These are phyloP conservation scores for Glebionis coronaria DNA, from an alignment of 129 eudicot species.

Conservation along the genomic window DNA sequence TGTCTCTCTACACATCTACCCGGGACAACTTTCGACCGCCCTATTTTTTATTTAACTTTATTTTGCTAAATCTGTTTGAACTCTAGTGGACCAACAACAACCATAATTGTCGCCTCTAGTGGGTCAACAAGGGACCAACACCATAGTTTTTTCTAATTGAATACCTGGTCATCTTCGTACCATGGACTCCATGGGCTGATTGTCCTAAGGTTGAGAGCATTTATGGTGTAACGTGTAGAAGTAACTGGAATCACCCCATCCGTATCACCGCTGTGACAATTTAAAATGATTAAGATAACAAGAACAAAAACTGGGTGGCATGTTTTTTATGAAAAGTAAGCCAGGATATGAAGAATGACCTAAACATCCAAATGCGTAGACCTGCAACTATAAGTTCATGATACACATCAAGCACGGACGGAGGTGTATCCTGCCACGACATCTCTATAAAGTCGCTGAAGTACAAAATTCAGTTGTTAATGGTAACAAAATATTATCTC, in stretches of 20 bases:
- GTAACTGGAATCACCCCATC: constrained; percentile 30
- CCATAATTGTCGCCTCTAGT: background rate
- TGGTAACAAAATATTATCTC: background rate
- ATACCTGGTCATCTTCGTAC: constrained; percentile 98
- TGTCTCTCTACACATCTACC: too few species aligned
- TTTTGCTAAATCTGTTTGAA: too few species aligned
- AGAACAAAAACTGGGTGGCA: background rate
- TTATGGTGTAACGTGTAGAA: constrained; percentile 78
- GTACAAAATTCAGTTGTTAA: constrained; percentile 16
- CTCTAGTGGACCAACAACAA: too few species aligned
- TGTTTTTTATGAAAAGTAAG: background rate
- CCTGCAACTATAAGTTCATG: constrained; percentile 31
- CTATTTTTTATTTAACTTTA: too few species aligned
- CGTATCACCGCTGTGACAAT: constrained; percentile 73
- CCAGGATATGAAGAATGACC: constrained; percentile 41
- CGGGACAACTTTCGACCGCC: too few species aligned
- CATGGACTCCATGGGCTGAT: constrained; percentile 84
- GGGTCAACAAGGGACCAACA: background rate
- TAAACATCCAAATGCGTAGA: constrained; percentile 90
- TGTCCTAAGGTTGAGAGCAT: constrained; percentile 75
- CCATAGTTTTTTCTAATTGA: background rate
- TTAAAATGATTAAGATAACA: background rate
- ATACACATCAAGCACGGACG: too few species aligned
- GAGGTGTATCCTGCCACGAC: constrained; percentile 36
- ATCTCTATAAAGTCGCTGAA: constrained; percentile 48